Conservation (phyloP, 495 filamentous ascomycete species). For the Aspergillus conjunctus region DNA sequence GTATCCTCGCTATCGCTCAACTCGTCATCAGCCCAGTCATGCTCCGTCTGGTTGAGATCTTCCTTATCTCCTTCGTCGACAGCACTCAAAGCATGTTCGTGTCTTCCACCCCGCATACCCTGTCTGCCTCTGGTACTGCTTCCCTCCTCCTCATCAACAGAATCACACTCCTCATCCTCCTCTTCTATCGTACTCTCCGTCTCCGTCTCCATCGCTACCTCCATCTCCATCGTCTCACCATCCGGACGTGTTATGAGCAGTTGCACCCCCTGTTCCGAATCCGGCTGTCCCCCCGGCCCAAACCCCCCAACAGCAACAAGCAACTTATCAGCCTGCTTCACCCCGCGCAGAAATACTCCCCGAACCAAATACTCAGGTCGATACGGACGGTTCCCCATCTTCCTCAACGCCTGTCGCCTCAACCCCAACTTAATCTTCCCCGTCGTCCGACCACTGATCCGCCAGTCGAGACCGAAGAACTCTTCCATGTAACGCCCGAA, state of each 20-base stretch:
- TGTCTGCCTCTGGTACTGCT: background rate
- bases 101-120: background rate
- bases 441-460: conserved; percentile 14
- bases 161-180: background rate
- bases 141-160: conserved; percentile 5
- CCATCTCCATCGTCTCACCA: background rate
- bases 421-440: conserved; percentile 4
- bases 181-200: background rate
- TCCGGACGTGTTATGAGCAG: background rate
- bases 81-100: background rate
- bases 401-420: background rate
- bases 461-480: conserved; percentile 16
- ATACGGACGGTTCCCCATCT: conserved; percentile 16
- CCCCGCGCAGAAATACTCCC: conserved; percentile 15
- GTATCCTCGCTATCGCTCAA: background rate
- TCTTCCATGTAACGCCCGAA: conserved; percentile 15
- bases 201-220: background rate
- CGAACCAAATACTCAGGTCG: conserved; percentile 11
- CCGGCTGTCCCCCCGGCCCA: conserved; percentile 8
- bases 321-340: conserved; percentile 21
- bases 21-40: conserved; percentile 14
- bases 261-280: background rate
- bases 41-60: conserved; percentile 1
- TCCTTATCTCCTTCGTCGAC: background rate
- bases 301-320: conserved; percentile 18